These are phyloP conservation scores for Sclerotiophoma versabilis DNA, from an alignment of 2,329 filamentous ascomycete species.

Conservation along the genomic window DNA sequence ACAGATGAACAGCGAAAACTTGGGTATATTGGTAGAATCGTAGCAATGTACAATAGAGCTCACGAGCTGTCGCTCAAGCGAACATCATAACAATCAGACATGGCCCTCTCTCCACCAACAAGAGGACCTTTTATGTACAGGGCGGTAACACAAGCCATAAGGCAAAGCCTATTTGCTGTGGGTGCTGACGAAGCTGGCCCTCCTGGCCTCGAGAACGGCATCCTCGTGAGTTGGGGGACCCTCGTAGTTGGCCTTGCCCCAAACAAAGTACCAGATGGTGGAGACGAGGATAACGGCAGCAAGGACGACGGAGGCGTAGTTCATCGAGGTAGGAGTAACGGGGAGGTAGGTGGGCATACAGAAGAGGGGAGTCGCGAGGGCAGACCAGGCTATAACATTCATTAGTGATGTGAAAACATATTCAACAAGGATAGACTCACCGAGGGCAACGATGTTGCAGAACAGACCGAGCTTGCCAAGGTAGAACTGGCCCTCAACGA, in stretches of 20 bases:
- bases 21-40: conserved; percentile 13
- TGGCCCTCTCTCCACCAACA: neutral
- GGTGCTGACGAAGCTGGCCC: conserved; percentile 39
- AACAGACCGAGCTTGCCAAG: conserved; percentile 68
- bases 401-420: neutral
- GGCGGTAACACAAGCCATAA: neutral
- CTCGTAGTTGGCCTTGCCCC: conserved; percentile 73
- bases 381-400: conserved; percentile 61
- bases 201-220: conserved; percentile 39
- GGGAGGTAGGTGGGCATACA: conserved; percentile 73
- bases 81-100: neutral
- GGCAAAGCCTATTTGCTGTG: conserved; percentile 20
- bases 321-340: conserved; percentile 67
- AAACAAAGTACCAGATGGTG: conserved; percentile 70
- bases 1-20: neutral
- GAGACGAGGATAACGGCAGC: conserved; percentile 69
- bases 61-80: conserved; percentile 8
- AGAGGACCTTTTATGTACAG: conserved; percentile 2
- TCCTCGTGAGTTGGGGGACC: conserved; percentile 60
- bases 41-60: conserved; percentile 4
- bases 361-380: conserved; percentile 74
- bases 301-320: conserved; percentile 80
- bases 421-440: conserved; percentile 55
- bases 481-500: conserved; percentile 65
- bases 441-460: conserved; percentile 69